Evolutionary conservation across 2,329 filamentous ascomycete genomes (phyloP).

Genomic region (Penicillium sp.): DNA sequence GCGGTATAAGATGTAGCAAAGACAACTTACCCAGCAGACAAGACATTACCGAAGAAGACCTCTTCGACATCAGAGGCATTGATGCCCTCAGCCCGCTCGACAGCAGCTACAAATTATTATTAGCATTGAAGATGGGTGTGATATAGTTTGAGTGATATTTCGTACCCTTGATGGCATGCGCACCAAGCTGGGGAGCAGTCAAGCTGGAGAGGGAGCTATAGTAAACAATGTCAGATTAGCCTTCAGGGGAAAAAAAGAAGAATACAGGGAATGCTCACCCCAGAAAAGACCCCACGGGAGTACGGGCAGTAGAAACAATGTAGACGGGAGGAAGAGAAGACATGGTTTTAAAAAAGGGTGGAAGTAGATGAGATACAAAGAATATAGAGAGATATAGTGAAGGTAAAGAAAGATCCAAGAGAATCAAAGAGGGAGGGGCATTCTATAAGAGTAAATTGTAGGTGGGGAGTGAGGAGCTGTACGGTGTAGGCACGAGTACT

Average conservation of each 20-base stretch:
- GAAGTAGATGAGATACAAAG: background rate
- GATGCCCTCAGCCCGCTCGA: constrained; percentile 81
- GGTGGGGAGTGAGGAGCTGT: constrained; percentile 26
- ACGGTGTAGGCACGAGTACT: constrained; percentile 29
- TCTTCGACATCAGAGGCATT: constrained; percentile 90
- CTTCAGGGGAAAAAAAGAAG: background rate
- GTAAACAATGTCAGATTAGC: constrained; percentile 15
- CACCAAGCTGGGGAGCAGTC: constrained; percentile 80
- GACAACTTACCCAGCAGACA: constrained; percentile 78
- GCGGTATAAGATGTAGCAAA: background rate
- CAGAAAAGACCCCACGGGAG: constrained; percentile 89
- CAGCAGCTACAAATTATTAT: constrained; percentile 56
- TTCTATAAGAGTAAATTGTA: constrained; percentile 12
- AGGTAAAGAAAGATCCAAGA: background rate
- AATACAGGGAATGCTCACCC: constrained; percentile 59
- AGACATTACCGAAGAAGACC: constrained; percentile 96
- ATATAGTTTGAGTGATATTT: constrained; percentile 2
- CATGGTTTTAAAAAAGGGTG: constrained; percentile 50
- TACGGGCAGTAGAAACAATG: constrained; percentile 88
- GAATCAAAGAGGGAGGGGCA: constrained; percentile 5
- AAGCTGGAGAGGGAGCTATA: constrained; percentile 80
- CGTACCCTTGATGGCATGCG: constrained; percentile 87
- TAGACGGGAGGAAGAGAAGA: constrained; percentile 83
- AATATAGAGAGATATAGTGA: background rate
- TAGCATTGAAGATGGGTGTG: constrained; percentile 13